These are phyloP conservation scores for Teunomyces lycoperdinae DNA, from an alignment of 805 yeast genomes.

Conservation along the genomic window DNA sequence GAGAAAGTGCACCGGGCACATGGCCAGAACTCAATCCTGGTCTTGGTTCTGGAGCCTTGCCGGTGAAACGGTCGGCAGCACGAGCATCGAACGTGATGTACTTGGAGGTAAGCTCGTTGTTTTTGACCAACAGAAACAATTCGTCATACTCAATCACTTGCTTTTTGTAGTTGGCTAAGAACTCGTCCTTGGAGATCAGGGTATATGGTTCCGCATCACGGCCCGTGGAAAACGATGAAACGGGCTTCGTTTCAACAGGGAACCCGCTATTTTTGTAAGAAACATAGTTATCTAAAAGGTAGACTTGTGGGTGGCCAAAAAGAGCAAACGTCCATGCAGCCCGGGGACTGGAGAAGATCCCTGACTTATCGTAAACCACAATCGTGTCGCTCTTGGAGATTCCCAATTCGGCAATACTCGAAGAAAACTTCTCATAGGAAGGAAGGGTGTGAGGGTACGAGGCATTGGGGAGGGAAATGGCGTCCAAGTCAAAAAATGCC, in stretches of 20 bases:
- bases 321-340: constrained; percentile 87
- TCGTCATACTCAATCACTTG: constrained; percentile 69
- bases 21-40: constrained; percentile 89
- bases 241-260: constrained; percentile 41
- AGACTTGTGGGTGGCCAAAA: constrained; percentile 72
- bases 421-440: constrained; percentile 49
- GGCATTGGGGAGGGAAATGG: constrained; percentile 54
- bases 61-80: constrained; percentile 69
- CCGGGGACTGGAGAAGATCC: constrained; percentile 85
- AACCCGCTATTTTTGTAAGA: constrained; percentile 46
- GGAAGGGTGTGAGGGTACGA: constrained; percentile 94
- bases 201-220: constrained; percentile 10
- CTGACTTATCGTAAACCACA: constrained; percentile 81
- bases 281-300: constrained; percentile 66
- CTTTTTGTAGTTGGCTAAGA: constrained; percentile 31
- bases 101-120: constrained; percentile 40
- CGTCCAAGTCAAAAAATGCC: constrained; percentile 76
- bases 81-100: constrained; percentile 80
- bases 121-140: constrained; percentile 53
- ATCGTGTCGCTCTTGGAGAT: constrained; percentile 52
- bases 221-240: constrained; percentile 15
- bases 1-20: constrained; percentile 71
- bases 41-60: constrained; percentile 84
- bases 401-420: constrained; percentile 55
- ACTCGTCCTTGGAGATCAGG: constrained; percentile 21